phyloP scores from a whole-genome alignment of 768 basidiomycete species.

The Tephrocybe rancida region DNA sequence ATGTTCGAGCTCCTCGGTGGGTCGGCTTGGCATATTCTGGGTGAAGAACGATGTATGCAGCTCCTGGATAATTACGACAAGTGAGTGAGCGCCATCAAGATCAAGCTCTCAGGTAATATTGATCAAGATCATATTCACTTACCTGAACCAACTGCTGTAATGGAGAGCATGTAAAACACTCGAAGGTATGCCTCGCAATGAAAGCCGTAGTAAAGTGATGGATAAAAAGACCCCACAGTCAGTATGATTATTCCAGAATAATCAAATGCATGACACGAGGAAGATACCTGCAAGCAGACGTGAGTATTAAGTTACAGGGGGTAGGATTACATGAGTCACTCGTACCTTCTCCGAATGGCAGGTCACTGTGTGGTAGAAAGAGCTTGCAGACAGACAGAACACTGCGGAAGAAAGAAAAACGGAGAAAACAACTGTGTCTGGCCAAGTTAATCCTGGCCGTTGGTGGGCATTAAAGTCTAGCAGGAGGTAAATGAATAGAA shows the following conservation, averaged over 20 bases:
- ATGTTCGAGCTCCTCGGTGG: constrained; percentile 75
- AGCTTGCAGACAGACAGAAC: constrained; percentile 73
- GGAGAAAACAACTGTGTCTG: constrained; percentile 59
- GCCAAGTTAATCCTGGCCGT: constrained; percentile 59
- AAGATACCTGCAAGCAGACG: constrained; percentile 47
- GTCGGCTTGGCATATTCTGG: constrained; percentile 78
- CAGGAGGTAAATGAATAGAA: constrained; percentile 60
- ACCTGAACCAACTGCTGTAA: constrained; percentile 61
- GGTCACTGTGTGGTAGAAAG: constrained; percentile 69
- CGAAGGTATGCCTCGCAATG: constrained; percentile 62
- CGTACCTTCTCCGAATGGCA: constrained; percentile 75
- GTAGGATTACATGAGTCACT: constrained; percentile 8
- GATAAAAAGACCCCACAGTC: constrained; percentile 78
- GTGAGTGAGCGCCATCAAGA: constrained; percentile 11
- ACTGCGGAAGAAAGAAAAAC: constrained; percentile 73
- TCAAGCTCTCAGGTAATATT: constrained; percentile 2
- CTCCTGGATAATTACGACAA: constrained; percentile 38
- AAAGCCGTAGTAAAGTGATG: constrained; percentile 78
- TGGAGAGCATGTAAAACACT: constrained; percentile 53
- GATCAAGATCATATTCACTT: constrained; percentile 34
- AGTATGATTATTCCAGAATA: constrained; percentile 83
- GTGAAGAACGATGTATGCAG: constrained; percentile 75
- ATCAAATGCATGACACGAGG: constrained; percentile 66
- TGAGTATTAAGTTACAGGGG: constrained; percentile 3
- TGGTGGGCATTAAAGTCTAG: constrained; percentile 53